These are phyloP conservation scores for Barnettozyma sp. DNA, from an alignment of 805 yeast genomes.

Conservation along the genomic window DNA sequence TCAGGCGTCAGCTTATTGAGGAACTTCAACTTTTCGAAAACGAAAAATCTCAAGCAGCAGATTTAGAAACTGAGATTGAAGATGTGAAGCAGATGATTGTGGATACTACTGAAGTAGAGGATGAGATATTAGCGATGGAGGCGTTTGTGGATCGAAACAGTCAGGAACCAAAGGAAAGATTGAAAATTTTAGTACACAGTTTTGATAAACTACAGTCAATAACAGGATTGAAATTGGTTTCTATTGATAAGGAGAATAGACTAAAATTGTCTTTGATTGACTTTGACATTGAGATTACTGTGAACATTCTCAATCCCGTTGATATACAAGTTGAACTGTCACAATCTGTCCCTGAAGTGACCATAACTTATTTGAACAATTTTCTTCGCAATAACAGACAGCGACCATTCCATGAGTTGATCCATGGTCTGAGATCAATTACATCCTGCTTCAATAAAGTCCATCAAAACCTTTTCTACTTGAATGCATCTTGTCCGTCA, in stretches of 20 bases:
- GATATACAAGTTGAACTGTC: constrained; percentile 8
- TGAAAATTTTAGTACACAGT: constrained; percentile 8
- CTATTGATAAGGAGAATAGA: constrained; percentile 9
- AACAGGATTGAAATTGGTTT: constrained; percentile 13
- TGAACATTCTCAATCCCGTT: constrained; percentile 9
- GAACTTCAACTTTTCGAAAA: constrained; percentile 6
- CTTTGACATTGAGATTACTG: constrained; percentile 8
- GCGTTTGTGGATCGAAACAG: constrained; percentile 14
- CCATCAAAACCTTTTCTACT: constrained; percentile 15
- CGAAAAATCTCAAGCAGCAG: constrained; percentile 4
- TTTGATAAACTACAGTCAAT: constrained; percentile 13
- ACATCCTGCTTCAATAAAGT: constrained; percentile 5
- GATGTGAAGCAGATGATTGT: constrained; percentile 7
- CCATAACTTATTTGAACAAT: constrained; percentile 9
- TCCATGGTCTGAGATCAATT: constrained; percentile 8
- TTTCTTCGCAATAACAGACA: constrained; percentile 4
- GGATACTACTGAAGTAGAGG: constrained; percentile 17
- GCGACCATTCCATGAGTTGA: constrained; percentile 3
- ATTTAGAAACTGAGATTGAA: constrained; percentile 10
- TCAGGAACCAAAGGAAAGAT: constrained; percentile 18
- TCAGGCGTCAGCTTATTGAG: constrained; percentile 11
- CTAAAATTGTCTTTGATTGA: constrained; percentile 8
- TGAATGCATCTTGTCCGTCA: constrained; percentile 15
- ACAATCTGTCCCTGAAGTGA: constrained; percentile 5
- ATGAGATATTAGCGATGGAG: constrained; percentile 13